These are phyloP conservation scores for Backusella circina DNA, from an alignment of 192 early-diverging fungal genomes.

Conservation along the genomic window DNA sequence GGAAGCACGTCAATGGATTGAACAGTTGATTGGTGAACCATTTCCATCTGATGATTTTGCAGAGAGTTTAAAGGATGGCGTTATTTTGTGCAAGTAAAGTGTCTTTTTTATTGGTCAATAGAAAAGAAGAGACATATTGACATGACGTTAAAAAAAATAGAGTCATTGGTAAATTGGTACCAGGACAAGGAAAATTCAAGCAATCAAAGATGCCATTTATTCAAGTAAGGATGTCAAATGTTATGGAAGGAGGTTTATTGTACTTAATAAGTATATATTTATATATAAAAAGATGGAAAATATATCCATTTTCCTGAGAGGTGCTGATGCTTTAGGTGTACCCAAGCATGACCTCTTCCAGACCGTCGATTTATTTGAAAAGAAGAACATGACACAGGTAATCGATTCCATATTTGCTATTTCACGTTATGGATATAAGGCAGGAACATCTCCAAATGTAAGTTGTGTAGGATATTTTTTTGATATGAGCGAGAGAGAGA, in stretches of 20 bases:
- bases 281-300: constrained; percentile 86
- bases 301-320: constrained; percentile 67
- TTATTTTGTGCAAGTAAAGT: constrained; percentile 69
- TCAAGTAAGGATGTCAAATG: constrained; percentile 48
- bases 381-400: constrained; percentile 61
- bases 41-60: constrained; percentile 55
- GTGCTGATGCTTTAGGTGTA: constrained; percentile 60
- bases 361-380: constrained; percentile 79
- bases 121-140: background rate
- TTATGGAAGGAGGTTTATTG: background rate
- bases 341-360: constrained; percentile 74
- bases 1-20: constrained; percentile 73
- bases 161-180: constrained; percentile 50
- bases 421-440: constrained; percentile 61
- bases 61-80: constrained; percentile 72
- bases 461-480: constrained; percentile 5
- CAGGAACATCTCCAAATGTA: constrained; percentile 48
- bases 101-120: background rate
- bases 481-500: background rate
- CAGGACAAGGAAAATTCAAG: constrained; percentile 55
- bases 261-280: background rate
- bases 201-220: constrained; percentile 71
- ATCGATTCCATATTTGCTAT: constrained; percentile 74
- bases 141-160: constrained; percentile 30
- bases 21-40: constrained; percentile 50